Evolutionary conservation across 1,284 basidiomycete genomes (phyloP).

Genomic region (Cryptococcus hybrid): DNA sequence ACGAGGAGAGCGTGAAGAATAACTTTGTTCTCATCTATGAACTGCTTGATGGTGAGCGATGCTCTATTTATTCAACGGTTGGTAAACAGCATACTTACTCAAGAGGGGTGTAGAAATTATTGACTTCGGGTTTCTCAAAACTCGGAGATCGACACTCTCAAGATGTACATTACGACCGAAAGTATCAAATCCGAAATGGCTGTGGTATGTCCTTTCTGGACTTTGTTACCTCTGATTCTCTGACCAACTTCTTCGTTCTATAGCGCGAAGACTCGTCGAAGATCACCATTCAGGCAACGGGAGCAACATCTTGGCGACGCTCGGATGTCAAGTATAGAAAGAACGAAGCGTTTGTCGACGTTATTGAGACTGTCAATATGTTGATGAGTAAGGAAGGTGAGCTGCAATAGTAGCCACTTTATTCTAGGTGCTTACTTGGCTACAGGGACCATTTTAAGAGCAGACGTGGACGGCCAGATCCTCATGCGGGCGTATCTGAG

Average conservation of each 20-base stretch:
- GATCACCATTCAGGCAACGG: constrained; percentile 94
- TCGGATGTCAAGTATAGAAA: constrained; percentile 97
- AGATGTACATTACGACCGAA: constrained; percentile 97
- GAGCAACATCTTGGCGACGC: constrained; percentile 88
- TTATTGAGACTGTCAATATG: constrained; percentile 93
- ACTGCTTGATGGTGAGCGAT: constrained; percentile 76
- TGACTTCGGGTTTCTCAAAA: constrained; percentile 99
- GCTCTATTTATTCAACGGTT: no score
- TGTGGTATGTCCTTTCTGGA: constrained; percentile 59
- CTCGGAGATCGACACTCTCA: constrained; percentile 95
- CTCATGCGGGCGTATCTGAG: constrained; percentile 96
- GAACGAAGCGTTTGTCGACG: constrained; percentile 97
- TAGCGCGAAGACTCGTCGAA: constrained; percentile 90
- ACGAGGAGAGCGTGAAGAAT: constrained; percentile 97
- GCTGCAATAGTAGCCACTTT: constrained; percentile 14
- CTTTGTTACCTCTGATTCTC: neutral
- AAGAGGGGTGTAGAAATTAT: constrained; percentile 70
- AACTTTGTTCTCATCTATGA: constrained; percentile 98
- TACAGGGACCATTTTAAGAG: constrained; percentile 82
- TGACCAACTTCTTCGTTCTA: constrained; percentile 3
- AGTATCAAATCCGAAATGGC: constrained; percentile 79
- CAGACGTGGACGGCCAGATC: constrained; percentile 97
- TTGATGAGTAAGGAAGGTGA: constrained; percentile 93
- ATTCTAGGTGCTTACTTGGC: neutral
- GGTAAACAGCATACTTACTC: no score